phyloP scores from a whole-genome alignment of 192 early-diverging fungal species.

The Backusella mclennaniae region DNA sequence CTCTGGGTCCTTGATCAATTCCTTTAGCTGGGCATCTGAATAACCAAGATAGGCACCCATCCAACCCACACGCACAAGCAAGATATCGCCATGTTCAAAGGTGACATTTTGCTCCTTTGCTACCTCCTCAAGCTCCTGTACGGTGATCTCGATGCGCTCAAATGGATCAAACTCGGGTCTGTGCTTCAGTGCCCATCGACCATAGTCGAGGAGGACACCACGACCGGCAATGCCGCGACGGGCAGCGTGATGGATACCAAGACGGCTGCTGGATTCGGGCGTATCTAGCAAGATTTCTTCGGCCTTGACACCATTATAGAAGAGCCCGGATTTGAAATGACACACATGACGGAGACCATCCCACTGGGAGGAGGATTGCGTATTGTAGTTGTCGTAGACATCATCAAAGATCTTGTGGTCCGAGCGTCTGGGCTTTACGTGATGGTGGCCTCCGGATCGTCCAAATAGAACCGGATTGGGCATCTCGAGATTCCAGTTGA shows the following conservation, averaged over 20 bases:
- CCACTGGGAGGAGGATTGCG: slow-evolving; percentile 37
- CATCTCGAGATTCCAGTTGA: slow-evolving; percentile 31
- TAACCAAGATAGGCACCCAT: slow-evolving; percentile 14
- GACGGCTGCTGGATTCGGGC: slow-evolving; percentile 1
- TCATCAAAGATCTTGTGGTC: slow-evolving; percentile 23
- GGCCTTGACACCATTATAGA: slow-evolving; percentile 25
- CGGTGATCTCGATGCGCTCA: slow-evolving; percentile 15
- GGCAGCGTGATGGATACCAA: slow-evolving; percentile 36
- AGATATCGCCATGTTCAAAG: slow-evolving; percentile 31
- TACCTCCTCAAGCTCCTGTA: slow-evolving; percentile 24
- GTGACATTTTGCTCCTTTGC: slow-evolving; percentile 22
- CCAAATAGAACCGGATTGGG: slow-evolving; percentile 13
- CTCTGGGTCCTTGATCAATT: neutral
- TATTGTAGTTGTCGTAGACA: slow-evolving; percentile 33
- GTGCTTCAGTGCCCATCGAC: slow-evolving; percentile 21
- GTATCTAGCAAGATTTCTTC: neutral
- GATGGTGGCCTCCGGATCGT: neutral
- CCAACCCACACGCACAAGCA: slow-evolving; percentile 31
- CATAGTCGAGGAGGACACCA: slow-evolving; percentile 30
- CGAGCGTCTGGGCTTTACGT: neutral
- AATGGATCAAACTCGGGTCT: slow-evolving; percentile 24
- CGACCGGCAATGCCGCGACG: slow-evolving; percentile 32
- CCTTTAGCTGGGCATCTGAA: neutral
- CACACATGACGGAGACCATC: slow-evolving; percentile 30
- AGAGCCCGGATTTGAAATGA: slow-evolving; percentile 12